These are phyloP conservation scores for Candida insectalens DNA, from an alignment of 805 yeast genomes.

Conservation along the genomic window DNA sequence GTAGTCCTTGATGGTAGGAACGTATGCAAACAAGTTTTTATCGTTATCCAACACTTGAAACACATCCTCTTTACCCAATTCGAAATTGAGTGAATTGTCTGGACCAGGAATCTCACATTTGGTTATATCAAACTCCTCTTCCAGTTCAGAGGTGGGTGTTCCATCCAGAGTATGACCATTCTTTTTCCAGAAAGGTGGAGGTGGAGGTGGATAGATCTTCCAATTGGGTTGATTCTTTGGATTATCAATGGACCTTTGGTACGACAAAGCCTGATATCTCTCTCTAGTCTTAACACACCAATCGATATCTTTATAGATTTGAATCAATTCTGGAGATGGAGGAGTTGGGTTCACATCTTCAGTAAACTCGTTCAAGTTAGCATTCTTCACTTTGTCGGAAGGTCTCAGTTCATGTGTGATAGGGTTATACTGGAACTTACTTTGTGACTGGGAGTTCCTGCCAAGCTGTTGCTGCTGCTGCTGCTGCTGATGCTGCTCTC, in stretches of 20 bases:
- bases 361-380: conserved; percentile 19
- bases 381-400: not conserved
- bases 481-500: not conserved
- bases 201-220: conserved; percentile 89
- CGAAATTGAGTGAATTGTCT: conserved; percentile 27
- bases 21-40: conserved; percentile 35
- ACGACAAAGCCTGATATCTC: conserved; percentile 61
- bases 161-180: conserved; percentile 13
- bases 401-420: conserved; percentile 15
- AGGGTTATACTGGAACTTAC: conserved; percentile 18
- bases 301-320: conserved; percentile 51
- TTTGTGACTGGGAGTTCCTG: not conserved
- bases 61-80: conserved; percentile 54
- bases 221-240: conserved; percentile 74
- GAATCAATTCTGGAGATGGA: conserved; percentile 61
- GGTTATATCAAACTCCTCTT: conserved; percentile 41
- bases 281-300: conserved; percentile 65
- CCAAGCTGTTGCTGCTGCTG: not conserved
- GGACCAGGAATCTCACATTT: conserved; percentile 45
- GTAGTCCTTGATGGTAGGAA: conserved; percentile 81
- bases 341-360: conserved; percentile 41
- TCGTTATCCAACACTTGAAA: conserved; percentile 26
- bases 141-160: not conserved
- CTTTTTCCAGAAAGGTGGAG: conserved; percentile 73
- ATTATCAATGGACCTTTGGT: conserved; percentile 67